phyloP scores from a whole-genome alignment of 2,329 filamentous ascomycete species.

The Neophaeococcomyces mojaviensis region DNA sequence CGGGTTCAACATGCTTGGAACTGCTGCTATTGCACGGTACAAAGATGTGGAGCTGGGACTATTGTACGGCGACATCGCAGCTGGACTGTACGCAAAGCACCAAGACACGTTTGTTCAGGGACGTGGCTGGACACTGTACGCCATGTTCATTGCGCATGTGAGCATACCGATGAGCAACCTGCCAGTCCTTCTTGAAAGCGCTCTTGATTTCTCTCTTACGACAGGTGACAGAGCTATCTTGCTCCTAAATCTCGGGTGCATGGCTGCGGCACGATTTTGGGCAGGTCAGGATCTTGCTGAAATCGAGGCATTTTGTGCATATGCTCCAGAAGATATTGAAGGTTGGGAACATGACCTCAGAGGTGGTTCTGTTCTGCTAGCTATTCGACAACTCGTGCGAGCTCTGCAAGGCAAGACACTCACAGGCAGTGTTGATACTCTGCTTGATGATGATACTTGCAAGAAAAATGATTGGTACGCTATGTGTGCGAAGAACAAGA shows the following conservation, averaged over 20 bases:
- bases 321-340: constrained; percentile 49
- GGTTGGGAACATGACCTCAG: constrained; percentile 51
- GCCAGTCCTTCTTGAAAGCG: constrained; percentile 46
- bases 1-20: constrained; percentile 51
- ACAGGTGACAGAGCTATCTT: constrained; percentile 53
- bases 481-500: constrained; percentile 36
- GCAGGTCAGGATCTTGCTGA: constrained; percentile 52
- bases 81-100: constrained; percentile 46
- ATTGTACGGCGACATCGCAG: constrained; percentile 46
- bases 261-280: constrained; percentile 50
- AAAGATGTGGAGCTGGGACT: constrained; percentile 49
- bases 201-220: constrained; percentile 49
- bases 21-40: constrained; percentile 50
- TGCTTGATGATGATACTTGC: constrained; percentile 51
- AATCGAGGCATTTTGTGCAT: constrained; percentile 50
- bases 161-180: constrained; percentile 45
- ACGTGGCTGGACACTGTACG: constrained; percentile 49
- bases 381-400: constrained; percentile 47
- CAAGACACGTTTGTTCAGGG: constrained; percentile 48
- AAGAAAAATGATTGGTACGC: constrained; percentile 43
- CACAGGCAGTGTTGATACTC: constrained; percentile 35
- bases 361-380: constrained; percentile 51
- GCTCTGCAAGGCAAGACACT: constrained; percentile 57
- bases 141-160: constrained; percentile 57
- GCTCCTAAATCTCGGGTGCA: constrained; percentile 52